A percentile compares a stretch with the other conserved stretches of the same genome.
These are phyloP conservation scores for Rubia yunnanensis DNA, from an alignment of 257 asterid genomes.

Conservation along the genomic window DNA sequence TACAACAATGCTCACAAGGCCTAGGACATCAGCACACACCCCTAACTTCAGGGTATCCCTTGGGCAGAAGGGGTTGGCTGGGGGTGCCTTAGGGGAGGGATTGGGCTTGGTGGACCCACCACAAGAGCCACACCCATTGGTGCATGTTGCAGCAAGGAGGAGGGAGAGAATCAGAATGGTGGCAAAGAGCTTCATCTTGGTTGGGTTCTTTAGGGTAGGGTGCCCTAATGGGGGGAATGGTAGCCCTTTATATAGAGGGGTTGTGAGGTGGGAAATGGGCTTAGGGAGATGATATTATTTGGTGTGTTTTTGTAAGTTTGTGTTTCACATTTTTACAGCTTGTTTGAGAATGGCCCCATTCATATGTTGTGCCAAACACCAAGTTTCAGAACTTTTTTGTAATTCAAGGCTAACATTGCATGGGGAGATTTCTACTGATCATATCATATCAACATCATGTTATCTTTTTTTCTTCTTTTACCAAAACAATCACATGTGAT, in stretches of 20 bases:
- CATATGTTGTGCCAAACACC: no score
- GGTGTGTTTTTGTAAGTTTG: slow-evolving; percentile 26
- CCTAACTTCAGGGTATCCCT: slow-evolving; percentile 73
- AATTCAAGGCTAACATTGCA: background rate
- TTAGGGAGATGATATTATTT: slow-evolving; percentile 6
- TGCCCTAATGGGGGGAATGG: slow-evolving; percentile 18
- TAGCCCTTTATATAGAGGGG: slow-evolving; percentile 31
- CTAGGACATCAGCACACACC: slow-evolving; percentile 55
- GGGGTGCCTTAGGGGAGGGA: slow-evolving; percentile 27
- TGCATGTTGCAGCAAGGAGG: slow-evolving; percentile 32
- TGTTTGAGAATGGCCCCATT: background rate
- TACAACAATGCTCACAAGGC: slow-evolving; percentile 34
- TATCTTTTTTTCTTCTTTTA: background rate
- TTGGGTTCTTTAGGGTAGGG: background rate
- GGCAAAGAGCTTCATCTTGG: slow-evolving; percentile 26
- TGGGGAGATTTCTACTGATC: background rate
- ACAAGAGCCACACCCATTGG: slow-evolving; percentile 41
- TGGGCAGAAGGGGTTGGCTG: slow-evolving; percentile 61
- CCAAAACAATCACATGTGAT: background rate
- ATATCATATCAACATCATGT: background rate
- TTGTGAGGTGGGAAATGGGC: slow-evolving; percentile 43
- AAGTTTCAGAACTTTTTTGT: background rate
- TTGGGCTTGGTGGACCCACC: slow-evolving; percentile 20
- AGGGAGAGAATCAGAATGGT: slow-evolving; percentile 28
- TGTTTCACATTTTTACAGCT: slow-evolving; percentile 7